Percentiles rank a stretch among this genome's conserved stretches.
Conservation (phyloP, 805 yeast genomes). For the Wickerhamiella siamensis region DNA sequence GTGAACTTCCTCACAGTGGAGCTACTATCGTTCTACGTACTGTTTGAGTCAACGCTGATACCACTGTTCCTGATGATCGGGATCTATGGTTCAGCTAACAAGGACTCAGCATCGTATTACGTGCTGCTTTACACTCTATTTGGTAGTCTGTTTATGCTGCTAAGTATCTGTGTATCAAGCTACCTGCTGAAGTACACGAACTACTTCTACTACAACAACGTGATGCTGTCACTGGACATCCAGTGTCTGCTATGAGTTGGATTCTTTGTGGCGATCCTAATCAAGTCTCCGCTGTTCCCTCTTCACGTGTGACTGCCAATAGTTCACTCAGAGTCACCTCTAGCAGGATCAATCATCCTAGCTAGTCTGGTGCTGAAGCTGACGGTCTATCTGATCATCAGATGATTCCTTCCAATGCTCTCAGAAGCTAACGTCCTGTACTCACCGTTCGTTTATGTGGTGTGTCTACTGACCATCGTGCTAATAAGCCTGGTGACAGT, state of each 20-base stretch:
- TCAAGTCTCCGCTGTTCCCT: conserved; percentile 12
- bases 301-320: conserved; percentile 13
- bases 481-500: conserved; percentile 9
- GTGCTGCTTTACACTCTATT: conserved; percentile 13
- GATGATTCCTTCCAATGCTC: conserved; percentile 15
- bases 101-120: conserved; percentile 12
- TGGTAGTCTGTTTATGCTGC: conserved; percentile 14
- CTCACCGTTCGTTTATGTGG: conserved; percentile 11
- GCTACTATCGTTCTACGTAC: conserved; percentile 15
- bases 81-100: conserved; percentile 14
- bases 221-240: conserved; percentile 12
- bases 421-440: conserved; percentile 12
- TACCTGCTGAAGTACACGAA: conserved; percentile 14
- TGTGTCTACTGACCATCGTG: conserved; percentile 12
- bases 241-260: conserved; percentile 14
- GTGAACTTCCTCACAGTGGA: conserved; percentile 15
- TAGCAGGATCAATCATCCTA: conserved; percentile 12
- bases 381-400: conserved; percentile 12
- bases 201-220: conserved; percentile 10
- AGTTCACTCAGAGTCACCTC: conserved; percentile 15
- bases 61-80: conserved; percentile 17
- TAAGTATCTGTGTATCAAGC: conserved; percentile 12
- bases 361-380: conserved; percentile 13
- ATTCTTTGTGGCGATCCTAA: conserved; percentile 12
- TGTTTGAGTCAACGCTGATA: conserved; percentile 17